Evolutionary conservation across 1,139 yeast genomes (phyloP).

Genomic region (Candida sanyaensis): DNA sequence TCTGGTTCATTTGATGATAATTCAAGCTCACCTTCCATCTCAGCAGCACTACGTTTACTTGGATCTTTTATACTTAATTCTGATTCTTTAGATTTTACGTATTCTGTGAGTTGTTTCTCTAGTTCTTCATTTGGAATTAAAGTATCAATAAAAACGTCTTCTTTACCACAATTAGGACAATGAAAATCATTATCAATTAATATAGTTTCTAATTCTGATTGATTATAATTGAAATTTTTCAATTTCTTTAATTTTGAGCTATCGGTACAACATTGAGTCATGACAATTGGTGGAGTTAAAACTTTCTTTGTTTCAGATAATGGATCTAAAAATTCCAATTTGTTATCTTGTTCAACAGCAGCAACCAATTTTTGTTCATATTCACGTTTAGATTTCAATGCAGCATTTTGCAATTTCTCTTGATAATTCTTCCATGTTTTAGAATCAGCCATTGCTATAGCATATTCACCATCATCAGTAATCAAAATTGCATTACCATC

Average conservation of each 20-base stretch:
- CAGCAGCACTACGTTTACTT: conserved; percentile 22
- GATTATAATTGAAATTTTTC: conserved; percentile 41
- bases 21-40: conserved; percentile 22
- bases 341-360: conserved; percentile 45
- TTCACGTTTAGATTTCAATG: conserved; percentile 48
- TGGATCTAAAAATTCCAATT: conserved; percentile 50
- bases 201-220: conserved; percentile 59
- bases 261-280: conserved; percentile 77
- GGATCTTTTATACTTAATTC: conserved; percentile 46
- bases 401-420: conserved; percentile 59
- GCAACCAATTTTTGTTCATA: conserved; percentile 38
- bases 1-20: conserved; percentile 17
- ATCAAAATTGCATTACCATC: conserved; percentile 77
- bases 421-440: conserved; percentile 91
- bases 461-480: conserved; percentile 94
- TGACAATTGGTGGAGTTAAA: conserved; percentile 69
- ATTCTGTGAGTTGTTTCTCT: conserved; percentile 54
- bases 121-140: conserved; percentile 62
- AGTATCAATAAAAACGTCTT: conserved; percentile 76
- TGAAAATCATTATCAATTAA: conserved; percentile 83
- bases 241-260: conserved; percentile 57
- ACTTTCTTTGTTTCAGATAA: conserved; percentile 65
- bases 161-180: conserved; percentile 83
- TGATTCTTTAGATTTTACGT: conserved; percentile 44
- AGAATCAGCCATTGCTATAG: conserved; percentile 90